Base-by-base conservation (phyloP, 1,284 basidiomycete genomes). In the Ustilago trichophora region DNA sequence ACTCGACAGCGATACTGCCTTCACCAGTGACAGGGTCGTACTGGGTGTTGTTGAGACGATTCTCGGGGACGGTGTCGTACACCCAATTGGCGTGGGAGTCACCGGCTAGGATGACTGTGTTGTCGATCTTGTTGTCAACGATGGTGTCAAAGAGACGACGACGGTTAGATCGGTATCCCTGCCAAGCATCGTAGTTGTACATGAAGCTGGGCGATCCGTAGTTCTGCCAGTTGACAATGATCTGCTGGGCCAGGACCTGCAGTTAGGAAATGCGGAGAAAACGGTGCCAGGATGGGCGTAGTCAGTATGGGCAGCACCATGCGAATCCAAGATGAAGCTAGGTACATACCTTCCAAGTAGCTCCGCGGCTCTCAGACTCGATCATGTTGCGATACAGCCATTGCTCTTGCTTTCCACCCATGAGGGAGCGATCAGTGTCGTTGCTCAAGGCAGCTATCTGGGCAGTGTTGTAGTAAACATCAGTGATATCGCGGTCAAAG, bases 401-500 rank as follows among this genome's bases (percentile, higher is more conserved):
- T 60, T 84, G 80, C 71, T 89, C 87, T 81, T 89, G 87, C 18
- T 83, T 82, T 16, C 83, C 66, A 3, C 87, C 88, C 85, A 88
- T 88, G 18, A 74, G 44, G 18, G 55, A 57, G 5, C 72, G 58
- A 33, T 60, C 53, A 5, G 72, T 75, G 46, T 75, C 71, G 40
- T 75, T 75, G 44, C 48, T 40, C 16, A 75, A 24, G 2, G 51
- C 48, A n/a, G 55, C 71, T 12, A 75, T 33, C 2, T 31, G 41
- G n/a, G 21, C 83, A 12, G 85, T 86, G 78, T 88, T 88, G 67
- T 86, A 88, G 73, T 86, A 86, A 4, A 87, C 84, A 73, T 88
- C 87, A 4, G 87, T 88, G n/a, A 88, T 70, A 70, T 87, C 87
- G 36, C 87, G 83, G 64, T 88, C 86, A 77, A 88, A 89, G 72